phyloP scores from a whole-genome alignment of 257 asterid species.

The Penstemon barbatus region DNA sequence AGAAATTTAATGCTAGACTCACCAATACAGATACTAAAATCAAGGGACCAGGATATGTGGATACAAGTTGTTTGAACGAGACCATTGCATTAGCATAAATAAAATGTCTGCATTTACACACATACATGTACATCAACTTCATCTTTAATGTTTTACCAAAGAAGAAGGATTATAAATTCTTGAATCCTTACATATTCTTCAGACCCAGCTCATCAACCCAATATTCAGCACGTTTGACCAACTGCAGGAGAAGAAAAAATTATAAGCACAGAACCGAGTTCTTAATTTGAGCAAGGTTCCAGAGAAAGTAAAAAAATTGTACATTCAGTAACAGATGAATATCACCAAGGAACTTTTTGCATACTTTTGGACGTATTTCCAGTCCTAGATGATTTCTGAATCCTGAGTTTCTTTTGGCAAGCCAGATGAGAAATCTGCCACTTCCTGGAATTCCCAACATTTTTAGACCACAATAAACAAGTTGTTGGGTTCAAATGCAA shows the following conservation, averaged over 20 bases:
- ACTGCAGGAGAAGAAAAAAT: constrained; percentile 46
- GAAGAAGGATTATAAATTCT: constrained; percentile 25
- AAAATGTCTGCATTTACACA: constrained; percentile 71
- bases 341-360: constrained; percentile 25
- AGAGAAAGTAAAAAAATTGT: constrained; percentile 14
- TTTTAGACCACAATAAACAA: constrained; percentile 13
- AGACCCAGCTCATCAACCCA: constrained; percentile 75
- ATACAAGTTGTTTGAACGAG: constrained; percentile 70
- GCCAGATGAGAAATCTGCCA: constrained; percentile 90
- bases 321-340: constrained; percentile 20
- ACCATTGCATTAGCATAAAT: constrained; percentile 72
- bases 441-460: constrained; percentile 57
- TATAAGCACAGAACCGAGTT: constrained; percentile 15
- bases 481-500: not conserved
- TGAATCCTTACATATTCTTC: constrained; percentile 67
- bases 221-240: constrained; percentile 78
- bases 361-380: constrained; percentile 90
- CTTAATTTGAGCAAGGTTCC: constrained; percentile 24
- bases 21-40: constrained; percentile 82
- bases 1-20: constrained; percentile 35
- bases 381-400: constrained; percentile 76
- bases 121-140: constrained; percentile 27
- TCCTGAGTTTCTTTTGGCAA: constrained; percentile 55
- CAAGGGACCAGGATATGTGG: constrained; percentile 89
- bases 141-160: constrained; percentile 25